Evolutionary conservation across 2,329 filamentous ascomycete genomes (phyloP), one percentile per base, ranked within the genome.

Genomic region (Pseudogymnoascus sp.): DNA sequence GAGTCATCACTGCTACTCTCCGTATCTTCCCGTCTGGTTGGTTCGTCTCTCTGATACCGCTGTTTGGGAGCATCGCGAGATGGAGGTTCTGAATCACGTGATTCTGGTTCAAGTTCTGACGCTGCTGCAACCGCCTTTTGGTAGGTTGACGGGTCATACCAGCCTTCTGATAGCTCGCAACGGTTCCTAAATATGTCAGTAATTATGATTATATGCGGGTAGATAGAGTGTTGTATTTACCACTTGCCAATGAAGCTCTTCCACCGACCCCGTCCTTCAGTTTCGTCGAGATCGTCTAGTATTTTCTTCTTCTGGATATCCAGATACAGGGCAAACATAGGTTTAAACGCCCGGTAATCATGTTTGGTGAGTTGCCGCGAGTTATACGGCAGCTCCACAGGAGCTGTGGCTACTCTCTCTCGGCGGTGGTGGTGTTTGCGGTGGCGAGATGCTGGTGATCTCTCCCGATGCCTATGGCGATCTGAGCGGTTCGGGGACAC

Each of bases 241-340:
- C 95, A 99, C 80, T 92, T 93, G 3, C 84, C 81, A 11, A 93
- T 75, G 71, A 98, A 99, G 74, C 92, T 93, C 81, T 96, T 96
- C 92, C 93, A 99, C 63, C 93, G 81, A 1, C 93, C 92, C 68
- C 83, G 88, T 0, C 87, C 77, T 74, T 97, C 93, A n/a, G 84
- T 82, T 67, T 91, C 87, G 64, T 86, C 83, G 69, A 98, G 79
- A 8, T 84, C 82, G 16, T 86, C 81, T 1, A 96, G 78, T 62
- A 88, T 78, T 43, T 90, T 82, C 41, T 86, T 81, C 77, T 97
- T 97, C 76, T 98, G 93, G 36, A 96, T 84, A 70, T 93, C 90
- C 25, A 98, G 82, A 71, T 97, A 98, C 60, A 90, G 85, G 14
- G 87, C 90, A 67, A 97, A 90, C 65, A 97, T 79, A 0, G 89